Conservation (phyloP, 2,329 filamentous ascomycete species). For the Claviceps sp. region DNA sequence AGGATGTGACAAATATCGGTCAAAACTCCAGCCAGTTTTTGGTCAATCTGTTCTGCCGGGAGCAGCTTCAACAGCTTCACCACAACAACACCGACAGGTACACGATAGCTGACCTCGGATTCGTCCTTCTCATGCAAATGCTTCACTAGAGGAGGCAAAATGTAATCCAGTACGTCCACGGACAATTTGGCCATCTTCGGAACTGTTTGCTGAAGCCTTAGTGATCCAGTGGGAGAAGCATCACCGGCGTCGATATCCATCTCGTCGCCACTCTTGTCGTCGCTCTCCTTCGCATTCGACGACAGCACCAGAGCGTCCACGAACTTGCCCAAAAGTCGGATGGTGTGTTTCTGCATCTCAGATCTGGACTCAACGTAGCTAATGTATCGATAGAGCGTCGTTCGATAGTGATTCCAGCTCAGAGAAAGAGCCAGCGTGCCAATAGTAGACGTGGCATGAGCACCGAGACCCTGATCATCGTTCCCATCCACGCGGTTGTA, state of each 20-base stretch:
- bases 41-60: conserved; percentile 56
- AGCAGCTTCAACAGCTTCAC: conserved; percentile 78
- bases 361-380: conserved; percentile 69
- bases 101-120: conserved; percentile 80
- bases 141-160: conserved; percentile 65
- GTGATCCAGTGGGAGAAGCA: conserved; percentile 13
- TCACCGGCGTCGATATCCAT: conserved; percentile 24
- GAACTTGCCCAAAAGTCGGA: conserved; percentile 68
- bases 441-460: conserved; percentile 74
- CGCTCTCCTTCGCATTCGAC: conserved; percentile 24
- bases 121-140: conserved; percentile 94
- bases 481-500: conserved; percentile 61
- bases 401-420: conserved; percentile 84
- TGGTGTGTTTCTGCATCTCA: conserved; percentile 73
- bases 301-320: conserved; percentile 60
- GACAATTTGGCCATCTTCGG: conserved; percentile 55
- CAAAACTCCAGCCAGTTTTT: conserved; percentile 67
- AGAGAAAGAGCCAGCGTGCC: conserved; percentile 60
- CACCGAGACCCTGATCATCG: conserved; percentile 76
- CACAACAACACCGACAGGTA: conserved; percentile 78
- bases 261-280: conserved; percentile 22
- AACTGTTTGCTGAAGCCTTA: conserved; percentile 47
- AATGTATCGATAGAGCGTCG: conserved; percentile 71
- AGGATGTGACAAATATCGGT: conserved; percentile 90
- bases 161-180: conserved; percentile 58